Evolutionary conservation across 1,139 yeast species (phyloP), one percentile per base, ranked within the genome.

Genomic region (Yamadazyma siamensis): DNA sequence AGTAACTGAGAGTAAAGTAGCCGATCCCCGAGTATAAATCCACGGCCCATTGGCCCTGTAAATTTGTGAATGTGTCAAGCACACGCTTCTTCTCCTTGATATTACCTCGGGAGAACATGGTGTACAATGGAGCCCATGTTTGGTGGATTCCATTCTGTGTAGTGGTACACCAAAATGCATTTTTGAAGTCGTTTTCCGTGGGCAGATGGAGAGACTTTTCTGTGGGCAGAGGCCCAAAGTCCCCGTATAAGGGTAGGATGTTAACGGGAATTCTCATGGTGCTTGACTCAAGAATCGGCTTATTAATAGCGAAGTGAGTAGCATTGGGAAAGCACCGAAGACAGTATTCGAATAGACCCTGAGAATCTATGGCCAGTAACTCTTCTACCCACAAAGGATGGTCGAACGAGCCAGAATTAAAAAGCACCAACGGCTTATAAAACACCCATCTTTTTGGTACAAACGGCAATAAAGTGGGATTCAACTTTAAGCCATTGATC

Each of bases 31-130:
- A 78, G 50, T 86, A 87, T 35, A 87, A 49, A 49, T 87, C 96
- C 5, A 82, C 61, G 0, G 82, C 75, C 19, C 64, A 65, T 0
- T 65, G 58, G 6, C 51, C 62, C 6, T 46, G 35, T 3, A 77
- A 57, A 9, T 52, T 44, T 6, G 38, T 36, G 47, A 64, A 71
- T 4, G 40, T 43, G 17, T 61, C 62, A 31, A 81, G 51, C 0
- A 87, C 68, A 14, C 96, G 56, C 11, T 77, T 71, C 53, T 87
- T 87, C 49, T 87, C 96, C 41, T 80, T 82, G 43, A 87, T 75
- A 49, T 87, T 87, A 0, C 95, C 96, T n/a, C 95, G 56, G 22
- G 89, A 80, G 50, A 87, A 87, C 96, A 87, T 87, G 9, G 95
- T 85, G 48, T 77, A 81, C 32, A 69, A 52, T 0, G 96, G 96